Percentiles rank a stretch among this genome's conserved stretches.
Evolutionary conservation across 2,329 filamentous ascomycete species (phyloP).

Genomic region (Colletotrichum nymphaeae): DNA sequence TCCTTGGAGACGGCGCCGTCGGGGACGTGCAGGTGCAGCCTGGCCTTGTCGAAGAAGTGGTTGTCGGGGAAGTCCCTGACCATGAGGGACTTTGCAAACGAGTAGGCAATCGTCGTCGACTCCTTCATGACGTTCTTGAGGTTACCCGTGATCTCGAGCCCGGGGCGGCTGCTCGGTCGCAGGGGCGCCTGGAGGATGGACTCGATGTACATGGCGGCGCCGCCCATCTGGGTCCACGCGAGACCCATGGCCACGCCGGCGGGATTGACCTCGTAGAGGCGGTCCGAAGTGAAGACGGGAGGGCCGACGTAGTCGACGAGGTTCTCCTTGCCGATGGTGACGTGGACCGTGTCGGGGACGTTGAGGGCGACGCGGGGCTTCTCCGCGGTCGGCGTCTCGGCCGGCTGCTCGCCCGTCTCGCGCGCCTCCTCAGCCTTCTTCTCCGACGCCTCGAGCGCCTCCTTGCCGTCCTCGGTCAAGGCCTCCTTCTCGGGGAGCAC

Average conservation of each 20-base stretch:
- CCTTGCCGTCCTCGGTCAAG: conserved; percentile 87
- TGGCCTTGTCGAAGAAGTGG: conserved; percentile 95
- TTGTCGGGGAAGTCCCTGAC: conserved; percentile 89
- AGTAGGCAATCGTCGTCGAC: conserved; percentile 94
- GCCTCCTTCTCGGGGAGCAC: conserved; percentile 83
- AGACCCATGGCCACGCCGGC: conserved; percentile 97
- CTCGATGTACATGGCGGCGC: conserved; percentile 96
- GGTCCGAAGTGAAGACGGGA: conserved; percentile 93
- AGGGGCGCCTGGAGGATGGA: conserved; percentile 91
- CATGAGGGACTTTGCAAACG: conserved; percentile 91
- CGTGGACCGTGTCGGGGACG: conserved; percentile 88
- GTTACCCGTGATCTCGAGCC: conserved; percentile 93
- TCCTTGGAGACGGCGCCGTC: conserved; percentile 98
- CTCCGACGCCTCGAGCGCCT: conserved; percentile 75
- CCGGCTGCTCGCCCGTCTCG: conserved; percentile 41
- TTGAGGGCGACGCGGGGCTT: conserved; percentile 80
- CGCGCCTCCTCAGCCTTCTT: conserved; percentile 75
- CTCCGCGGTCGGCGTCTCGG: conserved; percentile 54
- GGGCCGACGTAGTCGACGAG: conserved; percentile 97
- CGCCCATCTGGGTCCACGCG: conserved; percentile 97
- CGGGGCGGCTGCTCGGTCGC: conserved; percentile 77
- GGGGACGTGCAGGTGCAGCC: conserved; percentile 94
- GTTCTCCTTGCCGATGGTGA: conserved; percentile 88
- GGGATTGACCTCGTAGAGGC: conserved; percentile 93
- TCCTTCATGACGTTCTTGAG: conserved; percentile 98